These are phyloP conservation scores for Monosporascus cannonballus DNA, from an alignment of 2,329 filamentous ascomycete genomes.

Conservation along the genomic window DNA sequence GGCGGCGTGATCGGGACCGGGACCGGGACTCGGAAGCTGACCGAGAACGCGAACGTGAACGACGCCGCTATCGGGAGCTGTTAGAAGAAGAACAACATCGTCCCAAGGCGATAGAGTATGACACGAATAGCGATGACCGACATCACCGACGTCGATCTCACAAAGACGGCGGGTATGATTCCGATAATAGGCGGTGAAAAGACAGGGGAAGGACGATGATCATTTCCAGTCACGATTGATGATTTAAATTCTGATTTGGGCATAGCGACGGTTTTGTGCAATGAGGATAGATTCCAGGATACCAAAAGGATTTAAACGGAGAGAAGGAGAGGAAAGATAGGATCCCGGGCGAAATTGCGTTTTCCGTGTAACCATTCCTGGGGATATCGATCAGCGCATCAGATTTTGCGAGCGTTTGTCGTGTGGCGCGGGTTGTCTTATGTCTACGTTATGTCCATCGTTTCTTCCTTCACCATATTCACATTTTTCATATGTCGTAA, in stretches of 20 bases:
- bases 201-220: too few species aligned
- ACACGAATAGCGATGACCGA: slow-evolving; percentile 8
- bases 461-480: too few species aligned
- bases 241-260: not conserved
- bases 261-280: not conserved
- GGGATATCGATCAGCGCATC: too few species aligned
- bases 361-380: too few species aligned
- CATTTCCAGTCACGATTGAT: not conserved
- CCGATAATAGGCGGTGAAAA: slow-evolving; percentile 13
- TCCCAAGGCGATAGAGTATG: slow-evolving; percentile 22
- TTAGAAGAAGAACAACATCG: slow-evolving; percentile 17
- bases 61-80: slow-evolving; percentile 11
- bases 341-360: too few species aligned
- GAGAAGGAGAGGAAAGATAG: too few species aligned
- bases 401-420: too few species aligned
- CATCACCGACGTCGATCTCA: slow-evolving; percentile 13
- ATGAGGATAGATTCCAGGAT: too few species aligned
- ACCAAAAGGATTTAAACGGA: too few species aligned
- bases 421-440: too few species aligned
- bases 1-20: slow-evolving; percentile 18
- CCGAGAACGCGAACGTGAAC: slow-evolving; percentile 24
- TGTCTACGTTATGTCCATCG: too few species aligned
- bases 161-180: slow-evolving; percentile 17
- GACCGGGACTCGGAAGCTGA: slow-evolving; percentile 18
- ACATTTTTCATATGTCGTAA: too few species aligned